Percentiles rank a stretch among this genome's conserved stretches.
Conservation (phyloP, 345 rosid species). For the Ceriops zippeliana region DNA sequence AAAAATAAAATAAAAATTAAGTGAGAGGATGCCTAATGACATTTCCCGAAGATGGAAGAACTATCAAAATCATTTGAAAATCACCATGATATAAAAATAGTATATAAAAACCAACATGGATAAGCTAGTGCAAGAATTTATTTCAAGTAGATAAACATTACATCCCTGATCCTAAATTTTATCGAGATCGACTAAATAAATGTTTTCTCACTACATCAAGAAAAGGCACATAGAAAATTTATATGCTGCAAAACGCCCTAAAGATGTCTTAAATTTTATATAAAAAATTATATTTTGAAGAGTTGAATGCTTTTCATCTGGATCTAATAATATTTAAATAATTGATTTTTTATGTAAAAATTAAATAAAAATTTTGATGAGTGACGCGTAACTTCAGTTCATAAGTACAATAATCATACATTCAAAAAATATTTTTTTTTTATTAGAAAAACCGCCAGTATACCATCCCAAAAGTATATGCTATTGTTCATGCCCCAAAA, state of each 20-base stretch:
- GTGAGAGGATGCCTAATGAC: too few relatives aligned
- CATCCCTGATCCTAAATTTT: too few relatives aligned
- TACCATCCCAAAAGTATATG: constrained; percentile 10
- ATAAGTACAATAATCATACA: too few relatives aligned
- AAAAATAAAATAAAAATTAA: too few relatives aligned
- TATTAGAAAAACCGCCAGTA: background rate
- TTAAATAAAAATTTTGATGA: too few relatives aligned
- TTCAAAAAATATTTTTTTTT: too few relatives aligned
- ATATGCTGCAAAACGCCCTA: background rate
- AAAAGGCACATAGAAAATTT: background rate
- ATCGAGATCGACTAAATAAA: too few relatives aligned
- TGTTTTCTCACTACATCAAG: background rate
- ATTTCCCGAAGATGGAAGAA: background rate
- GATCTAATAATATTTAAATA: too few relatives aligned
- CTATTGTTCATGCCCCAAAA: background rate
- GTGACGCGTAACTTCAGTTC: too few relatives aligned
- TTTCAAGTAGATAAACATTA: background rate
- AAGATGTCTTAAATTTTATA: background rate
- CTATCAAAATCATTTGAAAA: too few relatives aligned
- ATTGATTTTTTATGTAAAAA: too few relatives aligned
- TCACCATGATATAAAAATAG: background rate
- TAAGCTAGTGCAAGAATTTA: background rate
- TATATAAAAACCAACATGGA: background rate
- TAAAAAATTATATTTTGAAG: background rate
- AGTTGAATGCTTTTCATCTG: too few relatives aligned